Percentiles rank a stretch among this genome's conserved stretches.
Evolutionary conservation across 2,329 filamentous ascomycete genomes (phyloP).

Genomic region (Talaromyces sp.): DNA sequence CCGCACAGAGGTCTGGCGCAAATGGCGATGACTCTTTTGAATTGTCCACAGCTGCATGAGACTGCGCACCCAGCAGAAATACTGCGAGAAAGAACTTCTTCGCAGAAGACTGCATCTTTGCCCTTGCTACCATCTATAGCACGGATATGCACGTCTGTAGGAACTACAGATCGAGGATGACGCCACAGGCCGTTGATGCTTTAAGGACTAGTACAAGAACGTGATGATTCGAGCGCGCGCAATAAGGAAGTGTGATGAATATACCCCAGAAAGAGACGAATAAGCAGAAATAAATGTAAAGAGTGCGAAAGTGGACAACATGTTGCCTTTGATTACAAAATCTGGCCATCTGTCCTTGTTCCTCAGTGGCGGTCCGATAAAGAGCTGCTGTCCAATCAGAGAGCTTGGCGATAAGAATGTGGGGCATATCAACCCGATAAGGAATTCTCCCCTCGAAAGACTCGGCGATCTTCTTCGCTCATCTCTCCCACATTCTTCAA

Average conservation of each 20-base stretch:
- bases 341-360: slow-evolving; percentile 10
- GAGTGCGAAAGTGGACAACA: neutral
- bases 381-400: neutral
- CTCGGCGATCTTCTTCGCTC: neutral
- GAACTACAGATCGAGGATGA: slow-evolving; percentile 1
- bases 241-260: neutral
- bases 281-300: neutral
- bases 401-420: neutral
- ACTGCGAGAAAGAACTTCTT: slow-evolving; percentile 58
- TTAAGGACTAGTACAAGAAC: neutral
- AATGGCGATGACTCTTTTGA: slow-evolving; percentile 29
- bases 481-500: neutral
- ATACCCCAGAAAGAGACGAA: neutral
- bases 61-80: slow-evolving; percentile 52
- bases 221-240: neutral
- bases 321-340: slow-evolving; percentile 4
- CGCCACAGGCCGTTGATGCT: neutral
- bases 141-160: neutral
- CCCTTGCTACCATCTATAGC: neutral
- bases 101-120: slow-evolving; percentile 49
- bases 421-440: slow-evolving; percentile 1
- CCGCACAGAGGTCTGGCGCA: slow-evolving; percentile 50
- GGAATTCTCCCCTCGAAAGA: neutral
- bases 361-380: slow-evolving; percentile 6
- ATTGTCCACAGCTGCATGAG: slow-evolving; percentile 43